Percentiles rank a stretch among this genome's conserved stretches.
Evolutionary conservation across 106 monocot species (phyloP).

Genomic region (Allium cepa): DNA sequence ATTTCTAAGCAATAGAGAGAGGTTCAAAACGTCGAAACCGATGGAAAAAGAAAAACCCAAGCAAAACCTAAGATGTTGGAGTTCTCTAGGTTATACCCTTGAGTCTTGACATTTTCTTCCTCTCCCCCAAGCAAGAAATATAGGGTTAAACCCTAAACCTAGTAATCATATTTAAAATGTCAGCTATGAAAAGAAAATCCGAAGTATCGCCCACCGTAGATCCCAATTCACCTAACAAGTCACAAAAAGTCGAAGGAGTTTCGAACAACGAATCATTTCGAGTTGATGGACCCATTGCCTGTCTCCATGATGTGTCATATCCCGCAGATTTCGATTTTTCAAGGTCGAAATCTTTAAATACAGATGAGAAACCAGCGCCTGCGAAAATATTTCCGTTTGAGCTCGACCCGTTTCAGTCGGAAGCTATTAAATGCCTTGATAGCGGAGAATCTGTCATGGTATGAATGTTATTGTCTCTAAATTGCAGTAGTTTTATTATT

Average conservation of each 20-base stretch:
- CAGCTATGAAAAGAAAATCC: conserved; percentile 53
- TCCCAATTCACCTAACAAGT: conserved; percentile 14
- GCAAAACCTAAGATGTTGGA: too few relatives aligned
- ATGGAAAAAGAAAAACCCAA: too few relatives aligned
- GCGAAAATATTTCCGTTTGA: conserved; percentile 72
- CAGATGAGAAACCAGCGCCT: conserved; percentile 28
- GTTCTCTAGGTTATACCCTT: too few relatives aligned
- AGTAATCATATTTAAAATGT: not conserved
- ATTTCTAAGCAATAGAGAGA: too few relatives aligned
- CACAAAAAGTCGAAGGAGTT: conserved; percentile 8
- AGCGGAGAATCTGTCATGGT: conserved; percentile 94
- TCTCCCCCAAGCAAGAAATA: conserved; percentile 11
- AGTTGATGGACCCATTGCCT: conserved; percentile 45
- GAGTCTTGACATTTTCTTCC: too few relatives aligned
- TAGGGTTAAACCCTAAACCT: conserved; percentile 4
- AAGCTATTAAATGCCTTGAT: conserved; percentile 79
- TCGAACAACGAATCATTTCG: not conserved
- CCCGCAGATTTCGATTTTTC: conserved; percentile 51
- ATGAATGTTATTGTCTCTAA: conserved; percentile 1
- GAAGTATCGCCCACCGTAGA: conserved; percentile 8
- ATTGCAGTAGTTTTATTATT: not conserved
- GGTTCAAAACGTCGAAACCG: too few relatives aligned
- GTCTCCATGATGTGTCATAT: conserved; percentile 91
- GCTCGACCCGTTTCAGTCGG: conserved; percentile 89
- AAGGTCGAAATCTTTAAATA: not conserved